Evolutionary conservation across 345 rosid species (phyloP), one percentile per base, ranked within the genome.

Genomic region (Melaleuca quinquenervia): DNA sequence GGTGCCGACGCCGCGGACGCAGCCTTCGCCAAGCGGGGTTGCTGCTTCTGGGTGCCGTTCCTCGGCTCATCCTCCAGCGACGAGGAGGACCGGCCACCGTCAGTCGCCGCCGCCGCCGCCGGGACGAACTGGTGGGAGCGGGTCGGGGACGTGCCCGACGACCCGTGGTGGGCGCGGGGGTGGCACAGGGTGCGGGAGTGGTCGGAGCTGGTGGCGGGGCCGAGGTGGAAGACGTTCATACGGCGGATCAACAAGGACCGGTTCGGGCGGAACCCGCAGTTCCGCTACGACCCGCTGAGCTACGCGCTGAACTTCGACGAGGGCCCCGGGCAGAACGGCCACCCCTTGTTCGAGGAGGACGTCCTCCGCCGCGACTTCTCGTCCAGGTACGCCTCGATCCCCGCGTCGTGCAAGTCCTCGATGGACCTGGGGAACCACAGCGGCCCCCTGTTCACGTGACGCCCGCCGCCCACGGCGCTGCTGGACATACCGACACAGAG

Each of bases 281-380:
- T 90, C 90, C 91, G 91, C 55, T 97, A 97, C 85, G 98, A 96
- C 90, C 95, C 98, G 2, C 55, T 87, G 91, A 96, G 98, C 80
- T 96, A 97, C 83, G 88, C 98, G n/a, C 84, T 95, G 90, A 97
- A 97, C 82, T 97, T 97, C 86, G 98, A 97, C 56, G 97, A 96
- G 11, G 98, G 99, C 0, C 86, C 70, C 70, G 86, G 88, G 84
- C 87, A 85, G 27, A 87, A 88, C 26, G 88, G 87, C 48, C 83
- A 54, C 26, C 83, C 32, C 10, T 12, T 9, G 48, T 89, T 86
- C 52, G 29, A 52, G 54, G 93, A 51, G n/a, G 89, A 89, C 50
- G 45, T 44, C 20, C 27, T 16, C 84, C 50, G 74, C 32, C 74
- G 90, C 20, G 84, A 87, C 82, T 89, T 87, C 90, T 89, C 90